Evolutionary conservation across 352 stramenopile species (phyloP).

Genomic region (Phytopythium kandeliae): DNA sequence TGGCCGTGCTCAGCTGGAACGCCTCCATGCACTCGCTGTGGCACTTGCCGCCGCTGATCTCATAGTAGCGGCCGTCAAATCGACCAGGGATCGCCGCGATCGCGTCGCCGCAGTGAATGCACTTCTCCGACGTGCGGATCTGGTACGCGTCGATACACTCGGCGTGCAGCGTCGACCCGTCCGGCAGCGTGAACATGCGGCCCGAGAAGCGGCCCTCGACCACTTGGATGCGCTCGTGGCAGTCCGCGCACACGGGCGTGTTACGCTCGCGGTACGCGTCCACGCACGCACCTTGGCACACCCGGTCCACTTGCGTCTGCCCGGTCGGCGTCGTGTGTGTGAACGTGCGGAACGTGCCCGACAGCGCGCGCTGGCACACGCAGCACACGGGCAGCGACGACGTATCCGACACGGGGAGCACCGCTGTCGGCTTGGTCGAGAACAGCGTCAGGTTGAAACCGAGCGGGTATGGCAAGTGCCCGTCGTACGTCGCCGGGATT

Average conservation of each 20-base stretch:
- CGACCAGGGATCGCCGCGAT: conserved; percentile 68
- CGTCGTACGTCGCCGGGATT: conserved; percentile 68
- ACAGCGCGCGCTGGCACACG: conserved; percentile 55
- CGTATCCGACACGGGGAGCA: conserved; percentile 58
- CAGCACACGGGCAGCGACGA: conserved; percentile 56
- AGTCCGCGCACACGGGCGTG: conserved; percentile 71
- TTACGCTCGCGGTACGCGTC: conserved; percentile 69
- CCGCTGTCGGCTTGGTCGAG: conserved; percentile 50
- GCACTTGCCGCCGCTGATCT: conserved; percentile 66
- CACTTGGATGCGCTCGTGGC: conserved; percentile 67
- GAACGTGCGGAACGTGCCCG: conserved; percentile 63
- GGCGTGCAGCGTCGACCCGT: conserved; percentile 70
- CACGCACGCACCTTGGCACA: conserved; percentile 73
- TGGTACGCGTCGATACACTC: conserved; percentile 87
- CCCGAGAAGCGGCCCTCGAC: conserved; percentile 71
- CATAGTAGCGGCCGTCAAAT: conserved; percentile 81
- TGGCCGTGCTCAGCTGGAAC: conserved; percentile 63
- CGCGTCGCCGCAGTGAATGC: conserved; percentile 67
- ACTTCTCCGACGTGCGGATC: conserved; percentile 76
- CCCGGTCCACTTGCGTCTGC: conserved; percentile 55
- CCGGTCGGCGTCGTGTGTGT: conserved; percentile 41
- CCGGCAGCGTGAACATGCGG: conserved; percentile 70
- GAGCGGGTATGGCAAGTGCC: conserved; percentile 40
- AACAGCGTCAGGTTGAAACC: conserved; percentile 53
- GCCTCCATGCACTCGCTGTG: conserved; percentile 83